phyloP scores from a whole-genome alignment of 2,329 filamentous ascomycete genomes.

The Colletotrichum echinochloae region DNA sequence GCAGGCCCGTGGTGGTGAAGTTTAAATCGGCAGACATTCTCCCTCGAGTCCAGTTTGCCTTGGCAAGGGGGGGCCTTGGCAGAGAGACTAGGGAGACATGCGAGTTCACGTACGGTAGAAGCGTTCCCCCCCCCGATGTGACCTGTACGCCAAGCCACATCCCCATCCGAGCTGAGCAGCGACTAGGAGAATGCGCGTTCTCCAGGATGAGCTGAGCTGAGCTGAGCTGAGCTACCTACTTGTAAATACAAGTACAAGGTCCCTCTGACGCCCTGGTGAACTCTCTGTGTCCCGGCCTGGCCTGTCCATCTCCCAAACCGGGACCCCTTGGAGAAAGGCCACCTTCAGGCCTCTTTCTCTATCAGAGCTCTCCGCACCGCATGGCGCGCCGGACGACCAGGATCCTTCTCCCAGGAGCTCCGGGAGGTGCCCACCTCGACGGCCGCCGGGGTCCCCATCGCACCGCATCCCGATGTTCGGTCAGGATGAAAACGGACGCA shows the following conservation, averaged over 20 bases:
- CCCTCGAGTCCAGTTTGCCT: neutral
- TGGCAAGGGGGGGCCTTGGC: neutral
- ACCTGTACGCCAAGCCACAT: constrained; percentile 1
- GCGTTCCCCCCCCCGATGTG: neutral
- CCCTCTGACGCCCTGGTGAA: neutral
- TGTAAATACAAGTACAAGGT: neutral
- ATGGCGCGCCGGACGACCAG: neutral
- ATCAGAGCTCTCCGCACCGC: neutral
- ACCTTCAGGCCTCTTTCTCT: too few relatives aligned
- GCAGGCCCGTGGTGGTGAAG: neutral
- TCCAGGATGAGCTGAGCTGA: too few relatives aligned
- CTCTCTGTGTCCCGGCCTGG: neutral
- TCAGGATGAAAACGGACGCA: neutral
- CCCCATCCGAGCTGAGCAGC: constrained; percentile 10
- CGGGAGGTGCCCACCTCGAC: neutral
- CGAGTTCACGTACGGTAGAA: neutral
- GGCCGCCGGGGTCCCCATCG: neutral
- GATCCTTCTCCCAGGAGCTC: neutral
- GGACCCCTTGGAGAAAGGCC: neutral
- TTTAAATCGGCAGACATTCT: constrained; percentile 5
- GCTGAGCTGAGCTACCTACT: neutral
- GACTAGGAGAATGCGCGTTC: neutral
- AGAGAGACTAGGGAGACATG: neutral
- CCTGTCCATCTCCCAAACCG: neutral
- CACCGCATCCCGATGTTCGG: neutral